phyloP scores from a whole-genome alignment of 805 yeast species.

The Candida endomychidarum region DNA sequence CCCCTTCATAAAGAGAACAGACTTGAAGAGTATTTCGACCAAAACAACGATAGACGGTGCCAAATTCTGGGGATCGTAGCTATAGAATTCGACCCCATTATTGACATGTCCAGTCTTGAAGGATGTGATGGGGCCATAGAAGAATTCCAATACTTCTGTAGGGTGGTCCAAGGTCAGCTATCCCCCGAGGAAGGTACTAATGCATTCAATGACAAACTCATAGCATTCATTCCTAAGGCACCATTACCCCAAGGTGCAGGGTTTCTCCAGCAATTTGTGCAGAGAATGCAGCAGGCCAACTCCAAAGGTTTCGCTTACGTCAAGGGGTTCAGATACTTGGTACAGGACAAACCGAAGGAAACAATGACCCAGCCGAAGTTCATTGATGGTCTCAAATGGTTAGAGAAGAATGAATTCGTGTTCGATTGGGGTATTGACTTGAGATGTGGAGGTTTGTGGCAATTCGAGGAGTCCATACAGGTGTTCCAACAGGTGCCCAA shows the following conservation, averaged over 20 bases:
- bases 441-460: conserved; percentile 36
- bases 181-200: conserved; percentile 14
- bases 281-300: conserved; percentile 11
- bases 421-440: conserved; percentile 48
- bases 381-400: conserved; percentile 33
- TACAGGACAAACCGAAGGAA: conserved; percentile 43
- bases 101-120: conserved; percentile 10
- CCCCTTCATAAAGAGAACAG: conserved; percentile 24
- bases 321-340: conserved; percentile 43
- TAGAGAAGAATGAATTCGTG: conserved; percentile 25
- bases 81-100: conserved; percentile 34
- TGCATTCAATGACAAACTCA: conserved; percentile 13
- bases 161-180: conserved; percentile 14
- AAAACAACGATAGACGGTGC: conserved; percentile 5
- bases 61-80: conserved; percentile 29
- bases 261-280: conserved; percentile 18
- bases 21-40: conserved; percentile 24
- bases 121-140: conserved; percentile 26
- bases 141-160: conserved; percentile 20
- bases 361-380: conserved; percentile 29
- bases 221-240: conserved; percentile 46
- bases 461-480: conserved; percentile 35
- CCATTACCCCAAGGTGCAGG: conserved; percentile 37
- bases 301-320: conserved; percentile 16
- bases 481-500: conserved; percentile 26